Conservation (phyloP, 1,139 yeast species). For the Taiozyma onychis region DNA sequence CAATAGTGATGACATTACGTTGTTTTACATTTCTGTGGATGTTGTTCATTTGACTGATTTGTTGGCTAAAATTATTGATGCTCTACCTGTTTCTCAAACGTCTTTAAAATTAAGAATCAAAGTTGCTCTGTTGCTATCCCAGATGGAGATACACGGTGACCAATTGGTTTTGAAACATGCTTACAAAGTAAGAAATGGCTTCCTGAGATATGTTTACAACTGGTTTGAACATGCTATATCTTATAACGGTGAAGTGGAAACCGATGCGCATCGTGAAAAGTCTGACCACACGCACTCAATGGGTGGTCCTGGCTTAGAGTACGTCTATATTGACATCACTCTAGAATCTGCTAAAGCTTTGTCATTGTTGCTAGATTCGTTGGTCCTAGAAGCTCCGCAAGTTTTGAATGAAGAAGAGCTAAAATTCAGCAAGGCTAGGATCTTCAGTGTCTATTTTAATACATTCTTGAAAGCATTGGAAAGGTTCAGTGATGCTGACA, state of each 20-base stretch:
- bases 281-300: slow-evolving; percentile 19
- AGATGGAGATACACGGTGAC: slow-evolving; percentile 41
- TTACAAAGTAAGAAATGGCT: slow-evolving; percentile 49
- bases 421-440: slow-evolving; percentile 52
- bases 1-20: slow-evolving; percentile 32
- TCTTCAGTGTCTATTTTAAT: slow-evolving; percentile 69
- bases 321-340: slow-evolving; percentile 58
- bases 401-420: slow-evolving; percentile 53
- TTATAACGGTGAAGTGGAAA: slow-evolving; percentile 28
- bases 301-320: slow-evolving; percentile 28
- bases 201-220: slow-evolving; percentile 53
- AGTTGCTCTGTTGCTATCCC: slow-evolving; percentile 49
- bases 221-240: slow-evolving; percentile 60
- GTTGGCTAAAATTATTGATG: slow-evolving; percentile 32
- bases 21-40: slow-evolving; percentile 35
- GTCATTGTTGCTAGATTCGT: slow-evolving; percentile 45
- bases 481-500: slow-evolving; percentile 38
- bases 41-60: slow-evolving; percentile 33
- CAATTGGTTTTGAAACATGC: slow-evolving; percentile 50
- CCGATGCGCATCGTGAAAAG: slow-evolving; percentile 26
- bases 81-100: slow-evolving; percentile 31
- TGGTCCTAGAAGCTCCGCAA: slow-evolving; percentile 59
- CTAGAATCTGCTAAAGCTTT: slow-evolving; percentile 60
- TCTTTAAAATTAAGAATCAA: slow-evolving; percentile 50
- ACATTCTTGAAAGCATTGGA: slow-evolving; percentile 67